Conservation (phyloP, 2,329 filamentous ascomycete species). For the Colletotrichum trifolii region DNA sequence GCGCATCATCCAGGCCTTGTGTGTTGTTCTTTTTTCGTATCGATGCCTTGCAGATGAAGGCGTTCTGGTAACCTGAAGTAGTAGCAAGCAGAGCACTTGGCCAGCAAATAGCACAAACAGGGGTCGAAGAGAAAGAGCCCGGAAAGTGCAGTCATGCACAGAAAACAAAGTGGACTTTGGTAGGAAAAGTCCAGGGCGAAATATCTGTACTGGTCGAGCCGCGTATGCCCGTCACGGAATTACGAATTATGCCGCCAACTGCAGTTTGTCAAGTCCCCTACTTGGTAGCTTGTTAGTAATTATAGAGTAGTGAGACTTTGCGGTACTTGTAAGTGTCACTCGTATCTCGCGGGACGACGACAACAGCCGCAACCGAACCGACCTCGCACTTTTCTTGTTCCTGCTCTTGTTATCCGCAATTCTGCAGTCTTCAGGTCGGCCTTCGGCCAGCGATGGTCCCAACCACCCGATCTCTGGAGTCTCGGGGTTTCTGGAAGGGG, state of each 20-base stretch:
- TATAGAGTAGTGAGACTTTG: too few relatives aligned
- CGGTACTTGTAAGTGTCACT: background rate
- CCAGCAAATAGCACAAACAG: too few relatives aligned
- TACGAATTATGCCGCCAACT: too few relatives aligned
- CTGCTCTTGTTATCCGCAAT: background rate
- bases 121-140: too few relatives aligned
- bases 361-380: slow-evolving; percentile 9
- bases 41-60: background rate
- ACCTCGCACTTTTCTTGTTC: slow-evolving; percentile 23
- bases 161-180: too few relatives aligned
- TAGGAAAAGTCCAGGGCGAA: too few relatives aligned
- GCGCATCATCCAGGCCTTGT: slow-evolving; percentile 21
- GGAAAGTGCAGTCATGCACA: too few relatives aligned
- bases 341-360: background rate
- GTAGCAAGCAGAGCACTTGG: too few relatives aligned
- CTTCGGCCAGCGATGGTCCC: slow-evolving; percentile 34
- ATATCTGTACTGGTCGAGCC: too few relatives aligned
- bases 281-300: too few relatives aligned
- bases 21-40: background rate
- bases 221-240: too few relatives aligned
- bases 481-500: slow-evolving; percentile 1
- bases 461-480: slow-evolving; percentile 28
- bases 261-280: too few relatives aligned
- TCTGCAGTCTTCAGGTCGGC: slow-evolving; percentile 22
- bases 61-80: background rate